Evolutionary conservation across 345 rosid genomes (phyloP).

Genomic region (Salix exigua): DNA sequence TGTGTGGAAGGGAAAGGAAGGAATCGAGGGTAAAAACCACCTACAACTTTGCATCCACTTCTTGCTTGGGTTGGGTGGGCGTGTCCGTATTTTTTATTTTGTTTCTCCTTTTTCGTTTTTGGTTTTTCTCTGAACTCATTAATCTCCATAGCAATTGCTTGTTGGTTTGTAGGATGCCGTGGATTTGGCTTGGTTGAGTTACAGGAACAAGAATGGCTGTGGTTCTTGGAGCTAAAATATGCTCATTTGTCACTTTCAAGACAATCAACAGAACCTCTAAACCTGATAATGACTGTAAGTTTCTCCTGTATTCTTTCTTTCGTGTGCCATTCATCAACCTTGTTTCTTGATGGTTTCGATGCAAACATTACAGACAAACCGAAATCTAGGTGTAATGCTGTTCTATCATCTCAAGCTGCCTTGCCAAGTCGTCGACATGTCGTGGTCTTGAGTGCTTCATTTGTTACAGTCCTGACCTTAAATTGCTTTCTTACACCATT

Average conservation of each 20-base stretch:
- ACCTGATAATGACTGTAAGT: constrained; percentile 26
- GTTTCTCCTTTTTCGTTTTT: neutral
- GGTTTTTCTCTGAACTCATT: neutral
- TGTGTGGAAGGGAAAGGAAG: neutral
- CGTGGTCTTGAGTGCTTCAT: constrained; percentile 27
- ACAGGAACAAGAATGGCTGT: constrained; percentile 26
- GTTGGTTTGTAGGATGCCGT: neutral
- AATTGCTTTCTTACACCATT: constrained; percentile 24
- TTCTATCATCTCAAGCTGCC: constrained; percentile 17
- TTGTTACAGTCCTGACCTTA: constrained; percentile 30
- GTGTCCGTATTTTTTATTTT: neutral
- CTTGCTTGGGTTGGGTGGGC: neutral
- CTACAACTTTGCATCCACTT: neutral
- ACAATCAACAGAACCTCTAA: constrained; percentile 11
- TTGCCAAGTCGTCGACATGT: constrained; percentile 33
- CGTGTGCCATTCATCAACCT: neutral
- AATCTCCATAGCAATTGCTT: neutral
- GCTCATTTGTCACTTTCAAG: constrained; percentile 12
- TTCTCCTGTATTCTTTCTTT: neutral
- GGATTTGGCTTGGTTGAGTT: neutral
- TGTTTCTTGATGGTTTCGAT: neutral
- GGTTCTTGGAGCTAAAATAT: constrained; percentile 25
- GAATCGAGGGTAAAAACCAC: neutral
- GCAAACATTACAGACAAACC: constrained; percentile 28
- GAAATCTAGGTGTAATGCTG: constrained; percentile 20